These are phyloP conservation scores for Pythium sp. DNA, from an alignment of 352 stramenopile species.

Conservation along the genomic window DNA sequence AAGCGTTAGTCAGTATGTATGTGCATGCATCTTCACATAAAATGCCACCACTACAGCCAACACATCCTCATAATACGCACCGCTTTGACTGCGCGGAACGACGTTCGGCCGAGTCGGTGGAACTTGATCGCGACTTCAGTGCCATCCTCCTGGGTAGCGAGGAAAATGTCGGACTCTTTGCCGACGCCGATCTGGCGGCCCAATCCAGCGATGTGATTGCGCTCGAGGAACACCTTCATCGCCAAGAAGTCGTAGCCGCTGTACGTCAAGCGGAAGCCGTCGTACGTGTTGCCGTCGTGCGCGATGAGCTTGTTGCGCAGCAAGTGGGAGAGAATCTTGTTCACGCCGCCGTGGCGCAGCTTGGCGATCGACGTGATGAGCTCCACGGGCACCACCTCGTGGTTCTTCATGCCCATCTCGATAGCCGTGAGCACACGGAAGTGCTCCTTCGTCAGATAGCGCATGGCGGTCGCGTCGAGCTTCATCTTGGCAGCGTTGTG, in stretches of 20 bases:
- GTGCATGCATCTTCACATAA: neutral
- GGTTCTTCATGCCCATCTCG: slow-evolving; percentile 99
- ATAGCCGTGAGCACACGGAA: slow-evolving; percentile 98
- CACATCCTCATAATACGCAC: slow-evolving; percentile 24
- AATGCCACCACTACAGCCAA: neutral
- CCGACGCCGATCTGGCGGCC: slow-evolving; percentile 96
- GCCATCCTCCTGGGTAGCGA: slow-evolving; percentile 91
- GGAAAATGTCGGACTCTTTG: slow-evolving; percentile 99
- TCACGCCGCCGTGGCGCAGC: slow-evolving; percentile 95
- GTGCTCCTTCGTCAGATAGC: slow-evolving; percentile 94
- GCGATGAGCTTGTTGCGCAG: slow-evolving; percentile 98
- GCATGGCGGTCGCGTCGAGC: slow-evolving; percentile 92
- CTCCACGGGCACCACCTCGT: slow-evolving; percentile 96
- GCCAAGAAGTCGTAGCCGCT: slow-evolving; percentile 99
- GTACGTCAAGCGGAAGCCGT: slow-evolving; percentile 98
- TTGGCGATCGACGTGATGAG: slow-evolving; percentile 97
- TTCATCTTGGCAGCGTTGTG: slow-evolving; percentile 62
- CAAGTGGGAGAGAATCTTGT: slow-evolving; percentile 97
- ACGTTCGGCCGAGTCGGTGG: slow-evolving; percentile 98
- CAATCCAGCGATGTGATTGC: slow-evolving; percentile 90
- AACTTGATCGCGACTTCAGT: slow-evolving; percentile 99
- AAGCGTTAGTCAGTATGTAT: neutral
- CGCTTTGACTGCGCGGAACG: slow-evolving; percentile 95
- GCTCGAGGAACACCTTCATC: slow-evolving; percentile 93
- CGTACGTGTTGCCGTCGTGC: slow-evolving; percentile 96